phyloP scores from a whole-genome alignment of 139 green algal species.

The Yamagishiella unicocca region DNA sequence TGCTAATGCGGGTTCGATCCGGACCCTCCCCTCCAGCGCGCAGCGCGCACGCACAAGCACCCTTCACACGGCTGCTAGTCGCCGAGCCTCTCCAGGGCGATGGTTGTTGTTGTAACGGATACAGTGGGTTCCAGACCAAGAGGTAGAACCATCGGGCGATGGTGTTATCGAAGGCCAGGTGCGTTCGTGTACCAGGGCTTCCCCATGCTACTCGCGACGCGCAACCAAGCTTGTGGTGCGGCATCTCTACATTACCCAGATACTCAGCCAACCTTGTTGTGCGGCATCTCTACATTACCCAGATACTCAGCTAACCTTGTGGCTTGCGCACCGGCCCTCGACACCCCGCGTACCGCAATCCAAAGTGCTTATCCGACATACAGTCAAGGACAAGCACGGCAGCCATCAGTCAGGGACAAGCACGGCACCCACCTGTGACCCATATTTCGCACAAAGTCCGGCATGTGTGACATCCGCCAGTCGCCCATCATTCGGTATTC shows the following conservation, averaged over 20 bases:
- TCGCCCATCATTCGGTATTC: neutral
- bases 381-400: neutral
- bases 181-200: too few species aligned
- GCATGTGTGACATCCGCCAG: neutral
- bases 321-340: neutral
- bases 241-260: neutral
- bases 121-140: too few species aligned
- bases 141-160: too few species aligned
- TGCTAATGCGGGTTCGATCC: too few species aligned
- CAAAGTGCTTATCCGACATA: neutral
- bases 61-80: too few species aligned
- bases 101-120: too few species aligned
- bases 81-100: too few species aligned
- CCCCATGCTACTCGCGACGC: too few species aligned
- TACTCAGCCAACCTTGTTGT: neutral
- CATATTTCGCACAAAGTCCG: neutral
- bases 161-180: too few species aligned
- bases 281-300: neutral
- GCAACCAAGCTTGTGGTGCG: neutral
- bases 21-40: too few species aligned
- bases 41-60: too few species aligned
- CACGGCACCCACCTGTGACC: conserved; percentile 4
- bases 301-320: neutral
- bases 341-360: neutral
- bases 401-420: neutral